Percentiles rank a stretch among this genome's conserved stretches.
phyloP scores from a whole-genome alignment of 192 early-diverging fungal genomes.

The Mortierella hygrophila region DNA sequence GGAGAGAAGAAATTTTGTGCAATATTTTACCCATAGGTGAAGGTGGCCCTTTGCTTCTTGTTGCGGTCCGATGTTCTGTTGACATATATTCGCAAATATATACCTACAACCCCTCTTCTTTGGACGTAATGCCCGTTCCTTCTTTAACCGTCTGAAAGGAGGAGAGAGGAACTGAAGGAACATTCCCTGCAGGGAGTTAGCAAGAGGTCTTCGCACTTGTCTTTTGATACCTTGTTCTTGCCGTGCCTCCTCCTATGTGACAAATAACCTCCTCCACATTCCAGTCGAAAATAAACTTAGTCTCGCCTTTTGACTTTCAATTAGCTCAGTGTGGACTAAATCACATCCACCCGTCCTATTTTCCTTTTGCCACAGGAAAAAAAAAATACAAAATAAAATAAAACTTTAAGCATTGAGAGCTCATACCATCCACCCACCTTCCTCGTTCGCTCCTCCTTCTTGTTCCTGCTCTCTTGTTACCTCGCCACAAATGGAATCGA shows the following conservation, averaged over 20 bases:
- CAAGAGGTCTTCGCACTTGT: neutral
- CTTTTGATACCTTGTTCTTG: neutral
- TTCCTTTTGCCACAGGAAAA: neutral
- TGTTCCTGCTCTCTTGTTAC: neutral
- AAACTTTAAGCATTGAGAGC: neutral
- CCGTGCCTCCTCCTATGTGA: neutral
- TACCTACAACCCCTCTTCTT: neutral
- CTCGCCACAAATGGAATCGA: neutral
- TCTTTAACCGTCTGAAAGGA: neutral
- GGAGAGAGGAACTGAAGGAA: neutral
- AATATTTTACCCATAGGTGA: neutral
- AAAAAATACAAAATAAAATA: too few species aligned
- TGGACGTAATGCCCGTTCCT: neutral
- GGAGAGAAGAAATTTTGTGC: neutral
- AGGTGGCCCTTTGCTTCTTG: neutral
- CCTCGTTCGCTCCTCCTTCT: neutral
- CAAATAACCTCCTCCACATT: neutral
- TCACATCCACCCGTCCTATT: neutral
- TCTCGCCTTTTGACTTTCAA: neutral
- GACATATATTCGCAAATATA: too few species aligned
- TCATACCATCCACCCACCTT: neutral
- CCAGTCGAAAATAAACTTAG: neutral
- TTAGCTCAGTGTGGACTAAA: neutral
- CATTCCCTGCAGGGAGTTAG: neutral
- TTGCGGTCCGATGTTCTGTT: too few species aligned